Conservation (phyloP, 768 basidiomycete species). For the Russula compacta region DNA sequence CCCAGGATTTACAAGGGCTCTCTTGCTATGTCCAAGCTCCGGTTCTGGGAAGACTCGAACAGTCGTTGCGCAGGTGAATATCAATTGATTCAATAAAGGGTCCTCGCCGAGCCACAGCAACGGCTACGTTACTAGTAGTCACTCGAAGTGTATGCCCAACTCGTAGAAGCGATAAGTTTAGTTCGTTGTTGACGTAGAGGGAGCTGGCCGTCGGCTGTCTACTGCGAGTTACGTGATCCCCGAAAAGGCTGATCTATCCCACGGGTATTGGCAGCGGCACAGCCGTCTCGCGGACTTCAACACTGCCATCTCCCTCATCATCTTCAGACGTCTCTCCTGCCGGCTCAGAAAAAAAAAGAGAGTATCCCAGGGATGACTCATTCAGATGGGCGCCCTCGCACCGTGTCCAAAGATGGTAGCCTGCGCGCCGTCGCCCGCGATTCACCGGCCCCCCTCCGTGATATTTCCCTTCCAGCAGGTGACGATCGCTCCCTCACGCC, state of each 20-base stretch:
- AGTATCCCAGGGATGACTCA: not conserved
- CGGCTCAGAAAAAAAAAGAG: not conserved
- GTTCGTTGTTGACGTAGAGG: too few relatives aligned
- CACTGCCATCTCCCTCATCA: not conserved
- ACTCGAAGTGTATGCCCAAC: too few relatives aligned
- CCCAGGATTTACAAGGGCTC: too few relatives aligned
- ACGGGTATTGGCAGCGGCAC: not conserved
- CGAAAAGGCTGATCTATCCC: not conserved
- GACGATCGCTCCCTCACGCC: slow-evolving; percentile 15
- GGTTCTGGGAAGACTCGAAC: too few relatives aligned
- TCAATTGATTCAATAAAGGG: too few relatives aligned
- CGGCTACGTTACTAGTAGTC: too few relatives aligned
- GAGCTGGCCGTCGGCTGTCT: too few relatives aligned
- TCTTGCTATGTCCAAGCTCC: too few relatives aligned
- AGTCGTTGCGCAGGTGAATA: too few relatives aligned
- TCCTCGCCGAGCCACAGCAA: too few relatives aligned
- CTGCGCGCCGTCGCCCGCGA: not conserved
- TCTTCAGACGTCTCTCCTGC: not conserved
- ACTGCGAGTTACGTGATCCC: too few relatives aligned
- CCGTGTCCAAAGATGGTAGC: not conserved
- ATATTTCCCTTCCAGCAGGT: not conserved
- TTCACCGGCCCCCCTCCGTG: slow-evolving; percentile 1
- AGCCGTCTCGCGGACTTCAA: not conserved
- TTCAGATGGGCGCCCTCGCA: not conserved
- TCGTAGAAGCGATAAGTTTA: too few relatives aligned